Base-by-base conservation (phyloP, 768 basidiomycete genomes). In the Amanita thiersii region DNA sequence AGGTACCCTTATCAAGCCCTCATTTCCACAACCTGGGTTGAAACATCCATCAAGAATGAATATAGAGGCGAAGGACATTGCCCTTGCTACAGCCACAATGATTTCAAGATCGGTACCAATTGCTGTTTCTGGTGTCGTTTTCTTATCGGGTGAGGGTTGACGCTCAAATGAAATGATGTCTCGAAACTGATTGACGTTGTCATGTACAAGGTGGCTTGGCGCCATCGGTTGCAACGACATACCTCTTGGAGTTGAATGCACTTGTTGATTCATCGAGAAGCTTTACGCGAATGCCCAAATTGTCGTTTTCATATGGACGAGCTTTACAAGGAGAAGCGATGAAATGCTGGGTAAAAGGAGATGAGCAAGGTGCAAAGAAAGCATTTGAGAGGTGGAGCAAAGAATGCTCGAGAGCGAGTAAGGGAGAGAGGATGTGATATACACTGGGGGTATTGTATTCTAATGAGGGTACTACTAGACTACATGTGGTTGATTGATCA, bases 1-100 rank as follows among this genome's bases (percentile, higher is more conserved):
- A 73, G 72, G 70, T 15, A 64, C 69, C 4, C 58, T 74, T 31
- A 66, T 76, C 46, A 75, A 74, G 41, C 69, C 70, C 3, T 73
- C 69, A 1, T 75, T 73, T 57, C 62, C 72, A 20, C 71, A 74
- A 48, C 67, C 72, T 11, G 68, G 72, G 5, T 49, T 68, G 15
- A 62, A 69, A 45, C 61, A 68, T 39, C 58, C 62, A 1, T 65
- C 64, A 12, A 61, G 67, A 25, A 50, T 47, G 5, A 59, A 47
- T 19, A 59, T 59, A 1, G 63, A 64, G 12, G 48, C 65, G 11
- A 61, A 65, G 19, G 60, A 68, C 4, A 68, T 75, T 38, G 70
- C 64, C 4, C 52, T 67, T 14, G 72, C 71, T 3, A 71, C 68
- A 3, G 64, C 65, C 11, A 68, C 66, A 4, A 59, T 66, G 18